Evolutionary conservation across 2,329 filamentous ascomycete genomes (phyloP), one percentile per base, ranked within the genome.

Genomic region (Phoma sp.): DNA sequence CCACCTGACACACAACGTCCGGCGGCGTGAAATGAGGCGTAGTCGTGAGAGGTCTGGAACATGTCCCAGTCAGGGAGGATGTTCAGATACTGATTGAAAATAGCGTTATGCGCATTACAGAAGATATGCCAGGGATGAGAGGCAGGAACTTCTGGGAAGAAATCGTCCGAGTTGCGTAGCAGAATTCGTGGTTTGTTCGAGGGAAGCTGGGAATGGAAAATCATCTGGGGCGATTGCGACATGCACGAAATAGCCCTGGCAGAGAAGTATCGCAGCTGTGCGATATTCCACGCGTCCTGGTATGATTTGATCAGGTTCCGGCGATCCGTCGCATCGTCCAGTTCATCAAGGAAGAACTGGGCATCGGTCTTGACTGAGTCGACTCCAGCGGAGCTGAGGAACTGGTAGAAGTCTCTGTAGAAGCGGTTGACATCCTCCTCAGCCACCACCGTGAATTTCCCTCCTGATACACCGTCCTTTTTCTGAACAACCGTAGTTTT

Each of bases 41-140:
- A 96, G 1, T 81, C 77, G 61, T 88, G 85, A 17, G 78, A 80
- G 1, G 87, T 88, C 65, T 89, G 87, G 67, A 89, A 89, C 87
- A 89, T 89, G 66, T 89, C 87, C 87, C 87, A 89, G 73, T 97
- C 93, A 0, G 95, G 93, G 1, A 98, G 77, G 1, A 92, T 85
- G 63, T 97, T 96, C 26, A 98, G 80, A 67, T 95, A 88, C 59
- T 91, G 87, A 2, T 89, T 93, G 12, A 98, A 80, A 0, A 98
- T 80, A 26, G 86, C 83, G 71, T 96, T 97, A 75, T 97, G 90
- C 0, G 93, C 93, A 69, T 98, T 99, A 59, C 89, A 86, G 81
- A 96, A 99, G 29, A 98, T 84, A 73, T 99, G 95, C 93, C 95
- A 99, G 0, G 93, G 85, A 58, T 99, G 95, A 6, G 89, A 92